Conservation (phyloP, 2,329 filamentous ascomycete genomes). For the Hypoxylon sp. region DNA sequence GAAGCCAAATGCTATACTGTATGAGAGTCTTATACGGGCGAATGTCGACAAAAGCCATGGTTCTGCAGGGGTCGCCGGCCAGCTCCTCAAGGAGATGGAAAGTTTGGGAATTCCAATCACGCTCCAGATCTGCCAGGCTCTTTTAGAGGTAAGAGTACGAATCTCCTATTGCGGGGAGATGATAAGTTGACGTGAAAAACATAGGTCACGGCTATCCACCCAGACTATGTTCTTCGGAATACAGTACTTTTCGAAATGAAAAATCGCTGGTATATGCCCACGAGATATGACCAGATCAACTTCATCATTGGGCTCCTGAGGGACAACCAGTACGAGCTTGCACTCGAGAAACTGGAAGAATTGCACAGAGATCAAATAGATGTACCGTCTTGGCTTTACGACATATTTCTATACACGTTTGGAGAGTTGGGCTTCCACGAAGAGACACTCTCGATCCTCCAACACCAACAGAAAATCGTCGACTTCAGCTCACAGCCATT, state of each 20-base stretch:
- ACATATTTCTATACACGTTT: slow-evolving; percentile 78
- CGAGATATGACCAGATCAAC: slow-evolving; percentile 68
- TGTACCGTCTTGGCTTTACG: slow-evolving; percentile 77
- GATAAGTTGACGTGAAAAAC: slow-evolving; percentile 11
- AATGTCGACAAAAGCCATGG: slow-evolving; percentile 71
- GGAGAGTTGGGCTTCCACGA: slow-evolving; percentile 77
- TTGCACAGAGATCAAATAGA: slow-evolving; percentile 65
- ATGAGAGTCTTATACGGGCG: slow-evolving; percentile 76
- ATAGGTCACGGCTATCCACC: slow-evolving; percentile 79
- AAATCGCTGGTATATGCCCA: slow-evolving; percentile 72
- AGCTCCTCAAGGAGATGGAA: slow-evolving; percentile 77
- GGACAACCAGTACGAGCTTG: slow-evolving; percentile 84
- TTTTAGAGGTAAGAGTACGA: slow-evolving; percentile 45
- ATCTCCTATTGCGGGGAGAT: slow-evolving; percentile 6
- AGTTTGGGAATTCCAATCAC: slow-evolving; percentile 68
- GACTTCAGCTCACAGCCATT: slow-evolving; percentile 25
- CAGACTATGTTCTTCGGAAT: slow-evolving; percentile 79
- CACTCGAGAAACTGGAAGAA: slow-evolving; percentile 72
- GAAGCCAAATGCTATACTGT: slow-evolving; percentile 66
- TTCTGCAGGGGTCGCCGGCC: slow-evolving; percentile 68
- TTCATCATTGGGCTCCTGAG: slow-evolving; percentile 78
- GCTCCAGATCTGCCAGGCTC: slow-evolving; percentile 72
- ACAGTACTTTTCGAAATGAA: slow-evolving; percentile 78
- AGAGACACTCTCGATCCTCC: slow-evolving; percentile 75
- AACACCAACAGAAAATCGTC: slow-evolving; percentile 57